Evolutionary conservation across 106 monocot species (phyloP), one percentile per base, ranked within the genome.

Genomic region (Allium cepa): DNA sequence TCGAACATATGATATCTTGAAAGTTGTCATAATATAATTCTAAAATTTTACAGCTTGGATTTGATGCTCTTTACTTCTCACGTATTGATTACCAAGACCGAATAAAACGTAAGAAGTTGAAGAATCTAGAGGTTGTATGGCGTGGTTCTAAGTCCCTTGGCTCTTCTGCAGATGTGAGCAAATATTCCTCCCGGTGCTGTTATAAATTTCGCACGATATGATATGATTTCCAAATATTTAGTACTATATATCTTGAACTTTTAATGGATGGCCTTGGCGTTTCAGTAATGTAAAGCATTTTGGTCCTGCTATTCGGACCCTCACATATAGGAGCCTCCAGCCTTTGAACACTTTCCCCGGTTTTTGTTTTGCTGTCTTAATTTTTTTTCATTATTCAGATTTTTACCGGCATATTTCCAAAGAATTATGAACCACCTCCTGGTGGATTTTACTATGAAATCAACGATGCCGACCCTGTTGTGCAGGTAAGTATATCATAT

Each of bases 31-130:
- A 36, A 36, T 36, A 3, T 36, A 36, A 2, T 36, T 36, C 36
- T 36, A 36, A 28, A 7, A 26, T 50, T 17, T 65, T 80, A 60
- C 81, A 99, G 99, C 85, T 99, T 59, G 99, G 99, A 69, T 99
- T 99, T 76, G 99, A 99, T 83, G 90, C 99, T 50, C 77, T 99
- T 68, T 93, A 90, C 65, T 99, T 99, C 77, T 80, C 58, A 36
- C 78, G 99, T 18, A 99, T 99, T 75, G 93, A 99, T 81, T 99
- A 99, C 80, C 99, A 99, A 93, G 93, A 99, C 28, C 69, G 71
- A 36, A 69, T 51, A 13, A 83, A 85, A 68, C 64, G 99, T 46
- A 93, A 87, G 55, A 66, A 74, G 18, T 17, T 75, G 66, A 99
- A 99, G 74, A 86, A 59, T 62, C 99, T 99, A 47, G 99, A 99